A percentile compares a stretch with the other conserved stretches of the same genome.
Evolutionary conservation across 169 alveolate genomes (phyloP).

Genomic region (Plasmodium knowlesi): DNA sequence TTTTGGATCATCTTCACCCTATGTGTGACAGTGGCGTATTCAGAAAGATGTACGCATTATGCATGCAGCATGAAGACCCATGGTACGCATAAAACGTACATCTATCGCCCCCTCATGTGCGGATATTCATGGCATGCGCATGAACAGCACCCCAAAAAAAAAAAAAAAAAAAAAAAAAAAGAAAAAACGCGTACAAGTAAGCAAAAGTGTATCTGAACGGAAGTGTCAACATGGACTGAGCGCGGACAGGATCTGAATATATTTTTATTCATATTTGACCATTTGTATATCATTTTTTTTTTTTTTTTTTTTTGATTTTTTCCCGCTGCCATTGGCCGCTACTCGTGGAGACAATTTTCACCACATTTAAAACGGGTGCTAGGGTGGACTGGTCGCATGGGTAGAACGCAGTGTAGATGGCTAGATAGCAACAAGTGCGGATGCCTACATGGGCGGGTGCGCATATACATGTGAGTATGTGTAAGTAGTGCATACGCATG

Average conservation of each 20-base stretch:
- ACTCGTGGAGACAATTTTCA: background rate
- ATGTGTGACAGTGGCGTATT: background rate
- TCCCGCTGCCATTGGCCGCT: background rate
- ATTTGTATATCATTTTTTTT: background rate
- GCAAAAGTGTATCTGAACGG: background rate
- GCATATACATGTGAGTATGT: background rate
- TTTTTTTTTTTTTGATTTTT: constrained; percentile 5
- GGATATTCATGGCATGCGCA: background rate
- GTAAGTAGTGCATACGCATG: background rate
- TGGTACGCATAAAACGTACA: background rate
- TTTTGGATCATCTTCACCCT: background rate
- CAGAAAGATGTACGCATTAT: background rate
- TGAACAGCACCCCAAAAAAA: background rate
- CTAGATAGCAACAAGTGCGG: background rate
- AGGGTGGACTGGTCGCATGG: background rate
- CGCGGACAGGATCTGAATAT: background rate
- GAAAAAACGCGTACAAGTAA: background rate
- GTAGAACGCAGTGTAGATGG: background rate
- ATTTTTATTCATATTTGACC: background rate
- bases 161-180: too few relatives aligned
- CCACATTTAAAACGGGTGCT: background rate
- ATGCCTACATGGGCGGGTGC: background rate
- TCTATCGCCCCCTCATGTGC: background rate
- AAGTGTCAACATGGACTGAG: background rate
- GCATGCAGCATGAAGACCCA: background rate